Evolutionary conservation across 371 early-diverging fungal genomes (phyloP), one percentile per base, ranked within the genome.

Genomic region (Apophysomyces sp.): DNA sequence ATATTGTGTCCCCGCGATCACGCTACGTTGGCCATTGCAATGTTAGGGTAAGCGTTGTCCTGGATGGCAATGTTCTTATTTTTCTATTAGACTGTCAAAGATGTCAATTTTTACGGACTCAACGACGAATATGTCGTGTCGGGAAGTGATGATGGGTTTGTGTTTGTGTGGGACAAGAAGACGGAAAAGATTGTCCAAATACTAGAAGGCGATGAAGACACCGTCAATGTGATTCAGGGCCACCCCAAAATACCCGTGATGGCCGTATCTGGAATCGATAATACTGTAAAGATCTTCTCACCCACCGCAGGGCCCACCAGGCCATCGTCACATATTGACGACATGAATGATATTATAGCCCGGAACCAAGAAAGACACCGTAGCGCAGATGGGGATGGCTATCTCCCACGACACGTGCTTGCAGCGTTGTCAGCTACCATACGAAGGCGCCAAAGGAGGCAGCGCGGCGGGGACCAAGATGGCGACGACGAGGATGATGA

Each of bases 61-160:
- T 34, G 36, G 32, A 6, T 44, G 58, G 29, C 27, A 37, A 24
- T 6, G 13, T 27, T 3, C 29, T 16, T 66, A 68, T 36, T 52
- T 55, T 61, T 61, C 36, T 69, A 3, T 71, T n/a, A 87, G 73
- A 91, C 91, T 0, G 72, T 90, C 44, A 95, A 95, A 69, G 94
- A 93, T 55, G 90, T 89, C 24, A 89, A 86, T 60, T 92, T 92
- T 70, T 85, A 84, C 65, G 91, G 92, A 0, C 74, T 76, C 0
- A 67, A 84, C 36, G 88, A 86, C 58, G 84, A 84, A 57, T 92
- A 88, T 57, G 72, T 94, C 29, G 82, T 89, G 34, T 89, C 90
- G 2, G 94, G 94, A 0, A 88, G 89, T 1, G 94, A 94, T 61
- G 92, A 90, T 63, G 92, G 94, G 2, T 76, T 81, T 26, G 60